Base-by-base conservation (phyloP, 345 rosid genomes). In the Abelmoschus esculentus region DNA sequence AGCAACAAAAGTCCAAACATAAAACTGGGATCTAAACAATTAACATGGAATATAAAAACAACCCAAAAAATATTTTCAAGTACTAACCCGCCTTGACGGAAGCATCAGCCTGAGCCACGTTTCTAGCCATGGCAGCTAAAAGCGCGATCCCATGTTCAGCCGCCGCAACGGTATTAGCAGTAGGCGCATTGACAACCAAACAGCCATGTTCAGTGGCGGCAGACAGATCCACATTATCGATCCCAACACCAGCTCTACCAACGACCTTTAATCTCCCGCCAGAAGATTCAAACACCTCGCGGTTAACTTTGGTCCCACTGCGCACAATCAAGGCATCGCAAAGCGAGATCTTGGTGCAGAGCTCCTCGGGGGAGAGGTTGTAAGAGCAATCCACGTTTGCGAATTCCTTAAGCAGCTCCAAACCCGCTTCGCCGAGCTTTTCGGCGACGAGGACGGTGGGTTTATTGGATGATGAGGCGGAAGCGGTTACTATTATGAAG, bases 111-210 rank as follows among this genome's bases (percentile, higher is more conserved):
- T 91, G 97, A 2, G 97, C 93, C 0, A 91, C 87, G 75, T 89
- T 91, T 75, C 96, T 80, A 19, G 96, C 97, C 97, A 91, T 91
- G 57, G 87, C 89, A 0, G 96, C 83, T 83, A 91, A 57, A 32
- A 91, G 86, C n/a, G 97, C 97, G 66, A 91, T 87, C 69, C 93
- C 97, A 47, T 91, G 97, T 76, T 91, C 97, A 1, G 97, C 97
- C 0, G 97, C 97, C 1, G 97, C 97, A 38, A 91, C 87, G 0
- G 97, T 91, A 61, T 91, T 91, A 3, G 97, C 96, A 1, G 97
- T 91, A 11, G 97, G 97, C 1, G 97, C 97, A 74, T 91, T 91
- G n/a, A 91, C 97, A 4, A 91, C 97, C 76, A 91, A 75, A 71
- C 97, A 91, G 0, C 97, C 97, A 18, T 82, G 86, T 80, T 91